Evolutionary conservation across 2,329 filamentous ascomycete genomes (phyloP).

Genomic region (Hymenoscyphus occultus): DNA sequence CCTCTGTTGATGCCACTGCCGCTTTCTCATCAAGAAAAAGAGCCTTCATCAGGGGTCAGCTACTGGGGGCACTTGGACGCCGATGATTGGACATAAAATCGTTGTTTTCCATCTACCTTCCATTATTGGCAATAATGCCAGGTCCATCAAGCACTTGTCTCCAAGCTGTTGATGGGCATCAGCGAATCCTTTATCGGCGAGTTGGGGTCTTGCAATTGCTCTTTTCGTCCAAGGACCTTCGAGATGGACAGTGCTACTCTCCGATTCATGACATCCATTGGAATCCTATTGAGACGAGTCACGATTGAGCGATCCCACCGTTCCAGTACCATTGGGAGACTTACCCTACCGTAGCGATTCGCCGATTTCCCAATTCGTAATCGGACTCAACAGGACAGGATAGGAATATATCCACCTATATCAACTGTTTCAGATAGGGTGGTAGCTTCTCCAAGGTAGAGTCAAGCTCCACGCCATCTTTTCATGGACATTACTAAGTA

Average conservation of each 20-base stretch:
- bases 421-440: background rate
- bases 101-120: background rate
- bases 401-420: conserved; percentile 1
- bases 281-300: background rate
- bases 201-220: background rate
- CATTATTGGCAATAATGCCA: background rate
- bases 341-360: background rate
- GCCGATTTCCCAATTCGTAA: background rate
- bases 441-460: background rate
- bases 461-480: background rate
- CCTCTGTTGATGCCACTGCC: no score
- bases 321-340: background rate
- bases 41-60: background rate
- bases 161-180: background rate
- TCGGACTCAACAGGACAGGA: background rate
- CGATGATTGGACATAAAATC: background rate
- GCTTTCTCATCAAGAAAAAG: background rate
- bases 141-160: background rate
- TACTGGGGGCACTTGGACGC: background rate
- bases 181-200: background rate
- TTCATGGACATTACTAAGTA: no score
- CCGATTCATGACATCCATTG: background rate
- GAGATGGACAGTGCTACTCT: background rate
- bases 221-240: background rate
- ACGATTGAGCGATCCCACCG: background rate